Evolutionary conservation across 2,329 filamentous ascomycete species (phyloP), one percentile per base, ranked within the genome.

Genomic region (Nigrospora osmanthi): DNA sequence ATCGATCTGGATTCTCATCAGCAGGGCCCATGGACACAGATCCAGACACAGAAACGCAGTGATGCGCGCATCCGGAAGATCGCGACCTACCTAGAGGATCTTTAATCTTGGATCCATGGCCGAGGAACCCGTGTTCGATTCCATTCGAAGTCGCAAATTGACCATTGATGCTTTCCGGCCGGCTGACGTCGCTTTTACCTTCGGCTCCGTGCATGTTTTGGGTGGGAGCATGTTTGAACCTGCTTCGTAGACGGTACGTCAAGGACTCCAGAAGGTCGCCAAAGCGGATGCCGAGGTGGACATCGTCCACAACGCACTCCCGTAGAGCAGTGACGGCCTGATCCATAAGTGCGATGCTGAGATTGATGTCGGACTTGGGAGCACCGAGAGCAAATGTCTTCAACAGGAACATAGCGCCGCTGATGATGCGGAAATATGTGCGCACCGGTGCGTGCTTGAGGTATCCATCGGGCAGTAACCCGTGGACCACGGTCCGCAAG

Each of bases 391-490:
- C 86, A 62, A 93, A 91, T 0, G 87, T 91, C 67, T 86, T 93
- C 41, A 93, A 75, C 15, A 93, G 64, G 57, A 93, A 90, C 78
- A 91, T 90, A 50, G 86, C 85, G 4, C 87, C 87, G 47, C 83
- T 87, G 52, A 91, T 88, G 59, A 93, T 91, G 46, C 87, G 81
- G 67, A 93, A 90, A 61, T 91, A 91, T 0, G 87, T 91, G 39
- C 87, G 76, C 5, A 93, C 87, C 0, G 87, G 87, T 0, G 86
- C 86, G 58, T 91, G 87, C 58, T 88, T 87, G 38, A 93, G 79
- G 54, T 87, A 89, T 35, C 83, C 84, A 7, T 78, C 78, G 0
- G 86, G 85, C 5, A 87, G 71, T 15, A 93, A 72, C 2, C 85
- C 85, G 17, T 91, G 80, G 9, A 90, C 85, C 0, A 93, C 87